These are phyloP conservation scores for Alternaria gansuensis DNA, from an alignment of 2,329 filamentous ascomycete species.

Conservation along the genomic window DNA sequence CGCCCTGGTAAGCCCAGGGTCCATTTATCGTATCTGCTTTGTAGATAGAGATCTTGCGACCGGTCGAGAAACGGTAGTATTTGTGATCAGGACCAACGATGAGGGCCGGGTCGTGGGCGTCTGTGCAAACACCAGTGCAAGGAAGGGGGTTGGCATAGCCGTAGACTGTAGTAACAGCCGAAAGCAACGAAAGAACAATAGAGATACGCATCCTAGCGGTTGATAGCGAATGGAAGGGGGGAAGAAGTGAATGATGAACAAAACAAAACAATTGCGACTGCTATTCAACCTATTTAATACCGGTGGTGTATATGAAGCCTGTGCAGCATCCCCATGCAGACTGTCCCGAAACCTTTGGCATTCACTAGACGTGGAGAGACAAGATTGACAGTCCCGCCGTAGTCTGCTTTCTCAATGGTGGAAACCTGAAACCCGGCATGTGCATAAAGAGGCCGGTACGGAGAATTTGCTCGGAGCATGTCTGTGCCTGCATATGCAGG, in stretches of 20 bases:
- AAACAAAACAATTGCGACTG: background rate
- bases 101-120: conserved; percentile 61
- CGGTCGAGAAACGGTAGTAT: conserved; percentile 65
- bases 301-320: background rate
- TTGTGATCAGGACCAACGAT: conserved; percentile 60
- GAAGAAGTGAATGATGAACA: background rate
- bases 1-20: conserved; percentile 62
- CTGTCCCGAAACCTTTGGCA: background rate
- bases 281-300: conserved; percentile 7
- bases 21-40: conserved; percentile 59
- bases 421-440: conserved; percentile 10
- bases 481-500: conserved; percentile 1
- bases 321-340: background rate
- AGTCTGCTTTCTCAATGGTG: conserved; percentile 10
- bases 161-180: conserved; percentile 29
- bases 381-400: background rate
- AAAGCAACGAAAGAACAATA: conserved; percentile 31
- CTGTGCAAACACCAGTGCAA: conserved; percentile 55
- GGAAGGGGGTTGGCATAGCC: conserved; percentile 54
- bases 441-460: conserved; percentile 13
- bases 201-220: conserved; percentile 30
- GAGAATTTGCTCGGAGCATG: conserved; percentile 14
- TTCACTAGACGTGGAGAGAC: conserved; percentile 9
- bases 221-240: background rate
- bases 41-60: conserved; percentile 60